Conservation (phyloP, 345 rosid species). For the Hibiscus syriacus region DNA sequence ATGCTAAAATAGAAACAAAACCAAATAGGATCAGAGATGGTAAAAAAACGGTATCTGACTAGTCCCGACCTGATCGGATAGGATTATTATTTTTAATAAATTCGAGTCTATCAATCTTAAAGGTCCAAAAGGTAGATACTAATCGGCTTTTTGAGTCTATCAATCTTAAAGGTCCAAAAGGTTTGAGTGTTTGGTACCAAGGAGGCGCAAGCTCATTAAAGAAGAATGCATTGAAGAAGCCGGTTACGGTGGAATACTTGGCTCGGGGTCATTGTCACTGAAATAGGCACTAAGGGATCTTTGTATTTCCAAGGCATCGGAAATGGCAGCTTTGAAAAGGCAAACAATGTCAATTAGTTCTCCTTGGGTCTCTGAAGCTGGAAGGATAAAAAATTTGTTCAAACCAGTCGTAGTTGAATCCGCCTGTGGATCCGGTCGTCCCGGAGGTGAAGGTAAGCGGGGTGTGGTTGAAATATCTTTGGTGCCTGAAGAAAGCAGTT, state of each 20-base stretch:
- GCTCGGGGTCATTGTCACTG: slow-evolving; percentile 57
- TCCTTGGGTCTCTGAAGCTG: slow-evolving; percentile 70
- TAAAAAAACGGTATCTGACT: no score
- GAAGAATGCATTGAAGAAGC: slow-evolving; percentile 57
- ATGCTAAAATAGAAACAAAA: no score
- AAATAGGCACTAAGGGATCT: slow-evolving; percentile 90
- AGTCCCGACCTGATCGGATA: no score
- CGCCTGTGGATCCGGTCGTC: slow-evolving; percentile 33
- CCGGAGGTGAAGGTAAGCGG: slow-evolving; percentile 35
- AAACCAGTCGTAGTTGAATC: slow-evolving; percentile 55
- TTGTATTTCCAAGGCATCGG: slow-evolving; percentile 89
- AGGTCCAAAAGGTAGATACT: no score
- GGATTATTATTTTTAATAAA: no score
- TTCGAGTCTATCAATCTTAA: no score
- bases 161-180: slow-evolving; percentile 49
- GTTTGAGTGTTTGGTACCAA: slow-evolving; percentile 38
- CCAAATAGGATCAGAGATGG: no score
- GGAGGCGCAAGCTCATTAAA: slow-evolving; percentile 37
- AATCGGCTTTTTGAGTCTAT: slow-evolving; percentile 84
- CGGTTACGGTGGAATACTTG: slow-evolving; percentile 42
- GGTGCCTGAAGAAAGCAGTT: slow-evolving; percentile 43
- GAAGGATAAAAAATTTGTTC: slow-evolving; percentile 70
- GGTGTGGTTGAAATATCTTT: slow-evolving; percentile 49
- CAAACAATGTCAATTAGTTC: slow-evolving; percentile 44
- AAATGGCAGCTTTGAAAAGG: slow-evolving; percentile 85